Evolutionary conservation across 192 early-diverging fungal genomes (phyloP).

Genomic region (Coemansia sp.): DNA sequence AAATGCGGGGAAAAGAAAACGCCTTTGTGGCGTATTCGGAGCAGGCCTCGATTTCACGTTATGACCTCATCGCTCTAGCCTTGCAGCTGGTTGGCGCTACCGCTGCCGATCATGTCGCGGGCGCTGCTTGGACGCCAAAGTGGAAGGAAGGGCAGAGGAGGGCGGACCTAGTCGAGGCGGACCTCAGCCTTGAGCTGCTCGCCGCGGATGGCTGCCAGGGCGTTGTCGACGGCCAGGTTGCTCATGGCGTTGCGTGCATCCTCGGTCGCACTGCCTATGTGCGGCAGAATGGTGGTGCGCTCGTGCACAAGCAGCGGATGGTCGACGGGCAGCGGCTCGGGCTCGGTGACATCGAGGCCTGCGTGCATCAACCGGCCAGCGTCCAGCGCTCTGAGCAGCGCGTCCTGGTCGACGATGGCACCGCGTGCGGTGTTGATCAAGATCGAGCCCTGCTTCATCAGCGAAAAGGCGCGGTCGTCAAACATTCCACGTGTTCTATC

Average conservation of each 20-base stretch:
- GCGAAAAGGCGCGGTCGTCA: conserved; percentile 56
- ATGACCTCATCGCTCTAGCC: no score
- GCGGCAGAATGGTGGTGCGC: conserved; percentile 75
- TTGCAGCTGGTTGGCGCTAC: no score
- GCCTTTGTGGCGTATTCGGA: no score
- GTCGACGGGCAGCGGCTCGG: conserved; percentile 70
- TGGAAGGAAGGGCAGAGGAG: no score
- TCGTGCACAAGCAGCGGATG: conserved; percentile 58
- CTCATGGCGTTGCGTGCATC: conserved; percentile 83
- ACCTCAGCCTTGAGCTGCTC: conserved; percentile 41
- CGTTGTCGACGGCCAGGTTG: conserved; percentile 70
- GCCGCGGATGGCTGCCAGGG: conserved; percentile 57
- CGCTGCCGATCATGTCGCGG: no score
- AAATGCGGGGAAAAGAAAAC: no score
- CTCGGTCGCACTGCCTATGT: conserved; percentile 78
- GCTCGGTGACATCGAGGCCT: conserved; percentile 84
- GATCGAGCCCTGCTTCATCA: conserved; percentile 66
- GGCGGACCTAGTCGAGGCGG: no score
- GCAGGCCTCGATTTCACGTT: no score
- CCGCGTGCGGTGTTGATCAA: conserved; percentile 84
- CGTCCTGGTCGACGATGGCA: conserved; percentile 71
- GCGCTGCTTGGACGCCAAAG: no score
- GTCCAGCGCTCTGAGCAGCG: conserved; percentile 62
- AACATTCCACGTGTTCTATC: conserved; percentile 70
- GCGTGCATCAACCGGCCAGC: conserved; percentile 58